These are phyloP conservation scores for Beauveria caledonica DNA, from an alignment of 2,329 filamentous ascomycete genomes.

Conservation along the genomic window DNA sequence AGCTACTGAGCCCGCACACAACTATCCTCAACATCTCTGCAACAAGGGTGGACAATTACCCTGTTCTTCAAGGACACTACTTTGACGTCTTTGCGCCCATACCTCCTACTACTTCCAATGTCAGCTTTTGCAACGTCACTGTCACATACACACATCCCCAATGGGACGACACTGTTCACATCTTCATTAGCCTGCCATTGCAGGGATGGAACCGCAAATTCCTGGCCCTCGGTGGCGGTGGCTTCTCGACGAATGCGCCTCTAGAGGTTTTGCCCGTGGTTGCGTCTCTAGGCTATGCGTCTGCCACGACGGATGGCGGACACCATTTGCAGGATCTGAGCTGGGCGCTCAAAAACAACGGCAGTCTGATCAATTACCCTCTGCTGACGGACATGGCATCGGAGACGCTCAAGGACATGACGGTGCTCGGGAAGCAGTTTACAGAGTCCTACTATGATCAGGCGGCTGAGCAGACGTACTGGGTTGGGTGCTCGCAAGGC, in stretches of 20 bases:
- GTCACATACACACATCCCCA: neutral
- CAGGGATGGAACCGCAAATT: neutral
- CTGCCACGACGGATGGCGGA: neutral
- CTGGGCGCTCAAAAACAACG: constrained; percentile 16
- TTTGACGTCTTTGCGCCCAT: neutral
- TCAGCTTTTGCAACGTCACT: constrained; percentile 5
- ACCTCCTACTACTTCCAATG: neutral
- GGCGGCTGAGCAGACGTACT: constrained; percentile 36
- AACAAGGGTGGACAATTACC: neutral
- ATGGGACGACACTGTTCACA: neutral
- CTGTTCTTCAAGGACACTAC: neutral
- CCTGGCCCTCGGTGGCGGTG: neutral
- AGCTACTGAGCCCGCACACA: neutral
- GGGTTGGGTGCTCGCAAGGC: constrained; percentile 44
- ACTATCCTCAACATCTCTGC: neutral
- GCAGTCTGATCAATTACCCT: constrained; percentile 18
- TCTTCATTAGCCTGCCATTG: neutral
- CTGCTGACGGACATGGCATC: constrained; percentile 21
- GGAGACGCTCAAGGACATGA: constrained; percentile 22
- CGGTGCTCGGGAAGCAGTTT: constrained; percentile 34
- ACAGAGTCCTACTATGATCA: constrained; percentile 31
- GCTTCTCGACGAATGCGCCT: neutral
- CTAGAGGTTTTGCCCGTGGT: neutral
- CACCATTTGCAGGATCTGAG: neutral
- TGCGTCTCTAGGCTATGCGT: neutral